A percentile compares a stretch with the other conserved stretches of the same genome.
These are phyloP conservation scores for Aureobasidium sp. DNA, from an alignment of 2,329 filamentous ascomycete species.

Conservation along the genomic window DNA sequence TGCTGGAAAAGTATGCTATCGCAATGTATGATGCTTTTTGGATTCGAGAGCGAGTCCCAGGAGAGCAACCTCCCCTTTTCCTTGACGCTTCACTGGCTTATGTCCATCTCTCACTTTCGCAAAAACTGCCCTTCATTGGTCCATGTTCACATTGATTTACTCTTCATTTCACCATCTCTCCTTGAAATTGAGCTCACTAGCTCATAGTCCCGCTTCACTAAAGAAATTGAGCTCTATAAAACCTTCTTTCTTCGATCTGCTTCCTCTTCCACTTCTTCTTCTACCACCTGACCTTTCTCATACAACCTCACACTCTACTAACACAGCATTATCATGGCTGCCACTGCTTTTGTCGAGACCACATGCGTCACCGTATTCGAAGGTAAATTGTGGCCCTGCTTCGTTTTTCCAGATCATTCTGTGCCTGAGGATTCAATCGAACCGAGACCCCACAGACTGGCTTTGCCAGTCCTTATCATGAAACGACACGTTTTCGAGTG, in stretches of 20 bases:
- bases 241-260: not conserved
- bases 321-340: not conserved
- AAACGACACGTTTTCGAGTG: not conserved
- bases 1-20: too few relatives aligned
- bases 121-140: too few relatives aligned
- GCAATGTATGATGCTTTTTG: too few relatives aligned
- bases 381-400: not conserved
- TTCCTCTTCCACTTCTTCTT: not conserved
- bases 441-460: not conserved
- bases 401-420: slow-evolving; percentile 6
- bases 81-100: too few relatives aligned
- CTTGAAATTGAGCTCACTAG: not conserved
- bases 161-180: not conserved
- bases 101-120: too few relatives aligned
- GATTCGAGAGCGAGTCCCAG: too few relatives aligned
- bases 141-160: too few relatives aligned
- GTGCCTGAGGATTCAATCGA: not conserved
- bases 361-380: not conserved
- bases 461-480: not conserved
- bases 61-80: too few relatives aligned
- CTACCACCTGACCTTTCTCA: too few relatives aligned
- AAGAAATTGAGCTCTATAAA: not conserved
- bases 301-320: not conserved
- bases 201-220: not conserved
- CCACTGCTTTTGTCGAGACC: not conserved